Base-by-base conservation (phyloP, 2,329 filamentous ascomycete genomes). In the Neofusicoccum kwambonambiense region DNA sequence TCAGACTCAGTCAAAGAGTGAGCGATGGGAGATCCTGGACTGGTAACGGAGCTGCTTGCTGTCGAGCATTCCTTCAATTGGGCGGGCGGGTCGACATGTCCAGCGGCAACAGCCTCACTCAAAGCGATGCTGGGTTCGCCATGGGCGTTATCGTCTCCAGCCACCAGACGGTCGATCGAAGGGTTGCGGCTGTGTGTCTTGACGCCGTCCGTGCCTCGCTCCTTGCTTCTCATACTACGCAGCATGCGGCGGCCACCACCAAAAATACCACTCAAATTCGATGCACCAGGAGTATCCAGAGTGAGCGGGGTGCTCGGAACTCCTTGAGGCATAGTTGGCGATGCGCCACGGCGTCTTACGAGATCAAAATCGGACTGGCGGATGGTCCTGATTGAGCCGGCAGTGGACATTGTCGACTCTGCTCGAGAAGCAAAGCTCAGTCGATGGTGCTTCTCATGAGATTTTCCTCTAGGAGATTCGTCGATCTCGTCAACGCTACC, bases 51-150 rank as follows among this genome's bases (percentile, higher is more conserved):
- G 42, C 72, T 77, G 31, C 72, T 62, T 15, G 65, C 67, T 17
- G 77, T 72, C 11, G 76, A 78, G 19, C 75, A 68, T 7, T 80
- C 77, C 44, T 77, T 77, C 75, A 82, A 69, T 73, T 81, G 66
- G 70, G 83, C 68, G 73, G 85, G 74, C 74, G 79, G 70, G 81
- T 87, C 69, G 82, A 82, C 74, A 73, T 87, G 65, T 15, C 90
- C 90, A 3, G 88, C 83, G 1, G 85, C 89, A 22, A 84, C 79
- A 1, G 87, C 82, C 3, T 83, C 86, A 73, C 84, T 90, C 31
- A 92, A 70, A 3, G 85, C 86, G 2, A 92, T 82, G 68, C 86
- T 87, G 1, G 90, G 82, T 45, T 84, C 83, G 2, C 84, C 85
- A 66, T 90, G 88, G 68, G 89, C 88, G 9, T 82, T 78, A 61